phyloP scores from a whole-genome alignment of 106 monocot species.

The Dioscorea dumetorum region DNA sequence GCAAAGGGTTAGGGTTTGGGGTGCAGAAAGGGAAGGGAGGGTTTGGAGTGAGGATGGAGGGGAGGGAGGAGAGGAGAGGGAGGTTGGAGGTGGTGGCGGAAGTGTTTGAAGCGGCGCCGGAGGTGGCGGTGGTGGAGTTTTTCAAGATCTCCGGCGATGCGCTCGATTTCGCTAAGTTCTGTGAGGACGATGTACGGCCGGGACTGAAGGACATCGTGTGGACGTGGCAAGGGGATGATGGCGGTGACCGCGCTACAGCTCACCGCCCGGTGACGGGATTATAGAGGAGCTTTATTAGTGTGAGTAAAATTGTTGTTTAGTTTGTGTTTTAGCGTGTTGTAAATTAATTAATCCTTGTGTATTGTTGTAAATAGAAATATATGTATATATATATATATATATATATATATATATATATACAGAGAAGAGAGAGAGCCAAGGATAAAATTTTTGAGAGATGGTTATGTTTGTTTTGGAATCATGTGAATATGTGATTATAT shows the following conservation, averaged over 20 bases:
- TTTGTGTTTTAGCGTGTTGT: too few relatives aligned
- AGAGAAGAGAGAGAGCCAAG: too few relatives aligned
- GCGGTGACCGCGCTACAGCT: not conserved
- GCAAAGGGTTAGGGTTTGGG: slow-evolving; percentile 30
- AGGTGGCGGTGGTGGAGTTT: slow-evolving; percentile 66
- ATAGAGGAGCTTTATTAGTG: not conserved
- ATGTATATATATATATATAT: too few relatives aligned
- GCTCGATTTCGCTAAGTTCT: slow-evolving; percentile 59
- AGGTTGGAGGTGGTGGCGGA: slow-evolving; percentile 48
- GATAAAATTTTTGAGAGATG: too few relatives aligned
- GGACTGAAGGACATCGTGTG: slow-evolving; percentile 67
- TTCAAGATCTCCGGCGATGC: slow-evolving; percentile 46
- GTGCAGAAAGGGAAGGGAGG: slow-evolving; percentile 21
- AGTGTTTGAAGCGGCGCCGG: slow-evolving; percentile 48
- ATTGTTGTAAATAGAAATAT: too few relatives aligned
- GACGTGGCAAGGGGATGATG: slow-evolving; percentile 56
- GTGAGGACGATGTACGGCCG: slow-evolving; percentile 47
- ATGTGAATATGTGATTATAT: too few relatives aligned
- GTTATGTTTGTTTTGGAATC: too few relatives aligned
- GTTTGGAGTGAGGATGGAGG: slow-evolving; percentile 39
- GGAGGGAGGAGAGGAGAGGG: slow-evolving; percentile 31
- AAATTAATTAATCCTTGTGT: too few relatives aligned
- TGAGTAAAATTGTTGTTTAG: too few relatives aligned
- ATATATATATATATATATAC: too few relatives aligned
- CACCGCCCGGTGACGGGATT: not conserved